Evolutionary conservation across 352 stramenopile species (phyloP).

Genomic region (Hyaloperonospora arabidopsidis): DNA sequence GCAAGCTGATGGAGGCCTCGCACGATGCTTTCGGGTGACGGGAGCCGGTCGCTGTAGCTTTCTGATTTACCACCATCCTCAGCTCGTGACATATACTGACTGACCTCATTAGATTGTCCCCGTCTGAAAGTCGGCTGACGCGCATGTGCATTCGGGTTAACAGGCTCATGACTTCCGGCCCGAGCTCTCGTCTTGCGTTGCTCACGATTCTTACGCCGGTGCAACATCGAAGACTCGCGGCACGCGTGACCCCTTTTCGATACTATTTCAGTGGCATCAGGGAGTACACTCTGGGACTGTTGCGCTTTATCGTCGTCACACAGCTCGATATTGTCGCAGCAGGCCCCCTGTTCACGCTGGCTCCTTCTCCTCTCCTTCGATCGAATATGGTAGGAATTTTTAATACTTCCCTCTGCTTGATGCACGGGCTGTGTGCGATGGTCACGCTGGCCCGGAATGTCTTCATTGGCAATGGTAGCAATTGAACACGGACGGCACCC

Average conservation of each 20-base stretch:
- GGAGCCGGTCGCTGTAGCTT: constrained; percentile 5
- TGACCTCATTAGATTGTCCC: constrained; percentile 13
- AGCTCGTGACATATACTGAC: background rate
- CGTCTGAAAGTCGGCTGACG: constrained; percentile 11
- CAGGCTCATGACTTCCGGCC: constrained; percentile 13
- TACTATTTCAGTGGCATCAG: constrained; percentile 2
- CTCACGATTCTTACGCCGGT: constrained; percentile 9
- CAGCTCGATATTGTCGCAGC: constrained; percentile 5
- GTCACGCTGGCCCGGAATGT: constrained; percentile 24
- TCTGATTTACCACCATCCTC: constrained; percentile 6
- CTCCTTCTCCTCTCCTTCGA: constrained; percentile 12
- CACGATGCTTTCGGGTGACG: constrained; percentile 5
- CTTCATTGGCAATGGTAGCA: constrained; percentile 27
- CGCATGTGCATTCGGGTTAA: constrained; percentile 5
- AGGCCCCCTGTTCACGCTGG: constrained; percentile 5
- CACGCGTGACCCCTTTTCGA: constrained; percentile 14
- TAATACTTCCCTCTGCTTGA: constrained; percentile 13
- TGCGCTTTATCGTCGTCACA: constrained; percentile 5
- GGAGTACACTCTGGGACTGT: constrained; percentile 5
- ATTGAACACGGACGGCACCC: constrained; percentile 9
- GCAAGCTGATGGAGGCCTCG: constrained; percentile 3
- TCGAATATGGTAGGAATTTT: constrained; percentile 7
- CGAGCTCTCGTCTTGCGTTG: constrained; percentile 12
- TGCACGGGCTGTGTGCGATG: constrained; percentile 15
- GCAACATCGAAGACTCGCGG: constrained; percentile 5